Evolutionary conservation across 371 early-diverging fungal genomes (phyloP), one percentile per base, ranked within the genome.

Genomic region (Apophysomyces ossiformis): DNA sequence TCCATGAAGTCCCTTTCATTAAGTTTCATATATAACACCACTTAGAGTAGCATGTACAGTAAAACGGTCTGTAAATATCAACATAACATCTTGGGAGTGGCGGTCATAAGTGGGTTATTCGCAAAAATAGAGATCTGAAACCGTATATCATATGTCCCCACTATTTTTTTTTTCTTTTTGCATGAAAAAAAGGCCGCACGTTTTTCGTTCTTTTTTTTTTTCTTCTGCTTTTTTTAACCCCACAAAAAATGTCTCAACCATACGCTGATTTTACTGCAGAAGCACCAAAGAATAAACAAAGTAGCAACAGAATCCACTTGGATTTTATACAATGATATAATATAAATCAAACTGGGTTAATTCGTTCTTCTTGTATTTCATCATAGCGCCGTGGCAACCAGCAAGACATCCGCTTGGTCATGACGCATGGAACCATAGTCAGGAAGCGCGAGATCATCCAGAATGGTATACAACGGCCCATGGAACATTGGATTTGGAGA

Each of bases 381-480:
- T n/a, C 39, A 39, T 47, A 68, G 72, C 72, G 12, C 72, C 72
- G 0, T 72, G 69, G 68, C 60, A 62, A 61, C 21, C 54, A 50
- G 54, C 54, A 21, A n/a, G 54, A 50, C 69, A 63, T 6, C 69
- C 59, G 15, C n/a, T 61, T 4, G 80, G 72, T 1, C 68, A 77
- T 54, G 72, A 75, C 54, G 47, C 75, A n/a, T 78, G 78, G 78
- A 69, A 78, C 54, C 69, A 64, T 54, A 67, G 64, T 47, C 62
- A 70, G 38, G 68, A 70, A 36, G 68, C 78, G 16, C 67, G 71
- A 18, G 65, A 63, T 8, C 75, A 78, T 46, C 78, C 78, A 41
- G 78, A 78, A 47, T 43, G 66, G 35, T 47, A 69, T 7, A 72
- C 77, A 0, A 77, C 77, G 45, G 82, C 79, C 4, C 64, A 81